These are phyloP conservation scores for Aspergillus conjunctus DNA, from an alignment of 495 filamentous ascomycete species.

Conservation along the genomic window DNA sequence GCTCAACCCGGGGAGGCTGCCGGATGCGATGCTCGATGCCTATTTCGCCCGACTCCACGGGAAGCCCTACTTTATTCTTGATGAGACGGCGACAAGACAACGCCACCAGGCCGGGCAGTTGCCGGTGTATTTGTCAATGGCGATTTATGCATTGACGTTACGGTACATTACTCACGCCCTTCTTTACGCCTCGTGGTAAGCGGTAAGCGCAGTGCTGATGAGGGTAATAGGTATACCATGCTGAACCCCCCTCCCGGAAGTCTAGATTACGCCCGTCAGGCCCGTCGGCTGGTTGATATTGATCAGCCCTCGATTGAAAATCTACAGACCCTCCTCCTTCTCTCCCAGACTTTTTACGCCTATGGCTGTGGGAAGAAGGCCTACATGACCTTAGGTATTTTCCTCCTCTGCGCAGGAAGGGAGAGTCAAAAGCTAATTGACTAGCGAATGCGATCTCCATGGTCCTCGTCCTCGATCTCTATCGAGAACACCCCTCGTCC, in stretches of 20 bases:
- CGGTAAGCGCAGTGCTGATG: slow-evolving; percentile 14
- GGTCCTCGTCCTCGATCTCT: slow-evolving; percentile 75
- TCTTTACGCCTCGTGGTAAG: slow-evolving; percentile 18
- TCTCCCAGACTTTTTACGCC: slow-evolving; percentile 73
- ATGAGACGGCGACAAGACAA: slow-evolving; percentile 70
- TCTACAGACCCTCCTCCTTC: slow-evolving; percentile 73
- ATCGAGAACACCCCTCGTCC: slow-evolving; percentile 65
- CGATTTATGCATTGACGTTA: slow-evolving; percentile 71
- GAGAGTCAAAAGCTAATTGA: not conserved
- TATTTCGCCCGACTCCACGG: slow-evolving; percentile 78
- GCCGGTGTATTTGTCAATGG: slow-evolving; percentile 62
- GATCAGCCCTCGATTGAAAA: slow-evolving; percentile 78
- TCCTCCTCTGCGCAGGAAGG: not conserved
- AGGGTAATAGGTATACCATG: slow-evolving; percentile 60
- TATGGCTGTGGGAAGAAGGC: slow-evolving; percentile 80
- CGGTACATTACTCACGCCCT: slow-evolving; percentile 47
- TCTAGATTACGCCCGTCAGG: slow-evolving; percentile 67
- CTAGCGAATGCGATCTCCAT: slow-evolving; percentile 77
- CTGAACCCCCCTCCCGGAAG: slow-evolving; percentile 35
- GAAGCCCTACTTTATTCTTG: slow-evolving; percentile 76
- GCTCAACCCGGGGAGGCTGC: slow-evolving; percentile 37
- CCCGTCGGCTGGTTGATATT: slow-evolving; percentile 68
- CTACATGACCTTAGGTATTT: slow-evolving; percentile 79
- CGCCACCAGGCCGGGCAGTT: slow-evolving; percentile 66
- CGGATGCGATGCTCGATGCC: slow-evolving; percentile 67